phyloP scores from a whole-genome alignment of 148 eudicot genomes.

The Arctostaphylos glauca region DNA sequence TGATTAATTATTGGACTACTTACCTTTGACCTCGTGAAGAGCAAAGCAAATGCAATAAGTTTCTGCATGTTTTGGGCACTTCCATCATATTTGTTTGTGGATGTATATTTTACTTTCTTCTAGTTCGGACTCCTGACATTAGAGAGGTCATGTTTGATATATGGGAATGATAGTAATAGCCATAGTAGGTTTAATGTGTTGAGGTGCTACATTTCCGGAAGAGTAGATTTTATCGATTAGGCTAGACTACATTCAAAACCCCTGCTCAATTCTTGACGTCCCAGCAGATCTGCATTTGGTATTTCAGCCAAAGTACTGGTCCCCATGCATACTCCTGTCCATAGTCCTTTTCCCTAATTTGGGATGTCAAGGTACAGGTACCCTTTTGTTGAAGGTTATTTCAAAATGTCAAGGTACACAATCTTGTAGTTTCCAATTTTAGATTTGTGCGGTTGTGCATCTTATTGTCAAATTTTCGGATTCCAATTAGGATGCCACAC shows the following conservation, averaged over 20 bases:
- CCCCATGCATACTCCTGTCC: neutral
- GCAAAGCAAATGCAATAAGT: neutral
- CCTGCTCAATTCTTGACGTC: neutral
- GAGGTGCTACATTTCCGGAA: neutral
- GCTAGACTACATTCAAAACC: neutral
- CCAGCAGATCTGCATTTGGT: neutral
- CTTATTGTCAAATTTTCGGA: neutral
- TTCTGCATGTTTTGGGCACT: neutral
- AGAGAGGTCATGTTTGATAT: neutral
- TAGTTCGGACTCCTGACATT: neutral
- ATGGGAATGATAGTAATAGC: neutral
- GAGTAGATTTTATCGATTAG: neutral
- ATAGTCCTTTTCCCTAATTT: neutral
- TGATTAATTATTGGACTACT: neutral
- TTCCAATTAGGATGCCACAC: neutral
- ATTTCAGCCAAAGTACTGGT: neutral
- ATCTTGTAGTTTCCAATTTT: neutral
- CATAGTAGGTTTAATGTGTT: neutral
- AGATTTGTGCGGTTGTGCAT: neutral
- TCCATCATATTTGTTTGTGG: neutral
- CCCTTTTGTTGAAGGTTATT: too few species aligned
- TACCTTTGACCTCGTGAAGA: neutral
- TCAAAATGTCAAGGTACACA: neutral
- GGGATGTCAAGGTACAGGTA: too few species aligned
- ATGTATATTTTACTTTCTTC: neutral